phyloP scores from a whole-genome alignment of 2,329 filamentous ascomycete genomes.

The Byssoonygena ceratinophila region DNA sequence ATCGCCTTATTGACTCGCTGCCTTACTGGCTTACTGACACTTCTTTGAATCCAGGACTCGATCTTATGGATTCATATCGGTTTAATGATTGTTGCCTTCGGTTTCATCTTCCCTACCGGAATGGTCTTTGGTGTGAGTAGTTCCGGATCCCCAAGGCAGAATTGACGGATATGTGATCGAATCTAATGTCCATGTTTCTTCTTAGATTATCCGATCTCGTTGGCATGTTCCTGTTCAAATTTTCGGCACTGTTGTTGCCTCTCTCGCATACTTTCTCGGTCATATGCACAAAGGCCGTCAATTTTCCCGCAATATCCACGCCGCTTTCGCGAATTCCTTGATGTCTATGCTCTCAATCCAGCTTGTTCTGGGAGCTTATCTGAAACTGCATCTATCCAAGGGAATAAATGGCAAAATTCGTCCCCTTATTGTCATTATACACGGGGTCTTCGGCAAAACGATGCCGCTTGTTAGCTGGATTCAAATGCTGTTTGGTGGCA shows the following conservation, averaged over 20 bases:
- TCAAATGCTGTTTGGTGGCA: conserved; percentile 93
- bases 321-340: conserved; percentile 65
- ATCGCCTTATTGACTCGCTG: no score
- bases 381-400: conserved; percentile 78
- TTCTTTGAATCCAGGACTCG: conserved; percentile 55
- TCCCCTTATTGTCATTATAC: conserved; percentile 57
- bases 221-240: conserved; percentile 91
- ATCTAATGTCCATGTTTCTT: conserved; percentile 8
- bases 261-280: conserved; percentile 81
- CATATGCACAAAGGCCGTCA: conserved; percentile 83
- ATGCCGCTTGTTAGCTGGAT: conserved; percentile 82
- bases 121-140: conserved; percentile 81
- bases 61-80: conserved; percentile 92
- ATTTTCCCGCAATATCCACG: conserved; percentile 72
- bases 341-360: conserved; percentile 72
- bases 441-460: conserved; percentile 73
- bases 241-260: conserved; percentile 60
- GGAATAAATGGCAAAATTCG: conserved; percentile 73
- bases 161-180: neutral
- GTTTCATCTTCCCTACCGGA: conserved; percentile 81
- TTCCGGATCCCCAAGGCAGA: neutral
- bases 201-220: conserved; percentile 71
- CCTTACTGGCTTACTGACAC: no score
- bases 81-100: conserved; percentile 75
- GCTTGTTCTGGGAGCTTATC: conserved; percentile 69